Conservation (phyloP, 129 eudicot species). For the Arctium minus region DNA sequence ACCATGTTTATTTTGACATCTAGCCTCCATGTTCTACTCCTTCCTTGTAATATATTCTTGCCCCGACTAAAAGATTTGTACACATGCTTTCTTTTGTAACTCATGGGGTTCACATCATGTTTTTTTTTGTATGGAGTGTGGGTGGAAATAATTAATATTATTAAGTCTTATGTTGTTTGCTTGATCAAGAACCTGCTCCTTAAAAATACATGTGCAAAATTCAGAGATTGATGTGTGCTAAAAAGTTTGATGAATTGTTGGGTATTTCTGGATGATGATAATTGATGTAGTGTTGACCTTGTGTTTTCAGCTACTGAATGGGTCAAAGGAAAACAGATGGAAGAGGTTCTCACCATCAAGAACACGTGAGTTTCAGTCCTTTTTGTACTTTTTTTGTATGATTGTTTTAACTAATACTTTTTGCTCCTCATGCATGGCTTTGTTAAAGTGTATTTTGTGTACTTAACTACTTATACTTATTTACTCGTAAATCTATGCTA, state of each 20-base stretch:
- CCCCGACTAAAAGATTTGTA: neutral
- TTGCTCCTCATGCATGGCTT: neutral
- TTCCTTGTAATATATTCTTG: neutral
- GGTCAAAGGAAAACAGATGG: conserved; percentile 96
- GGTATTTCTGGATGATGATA: neutral
- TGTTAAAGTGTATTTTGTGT: neutral
- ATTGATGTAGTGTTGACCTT: conserved; percentile 6
- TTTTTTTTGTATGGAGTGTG: neutral
- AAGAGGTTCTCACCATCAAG: conserved; percentile 80
- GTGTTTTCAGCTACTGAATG: conserved; percentile 85
- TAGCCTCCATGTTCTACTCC: neutral
- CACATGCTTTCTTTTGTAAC: neutral
- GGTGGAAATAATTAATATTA: neutral
- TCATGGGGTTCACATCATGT: neutral
- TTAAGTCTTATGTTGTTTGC: neutral
- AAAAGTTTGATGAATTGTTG: neutral
- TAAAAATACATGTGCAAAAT: neutral
- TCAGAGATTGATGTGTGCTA: neutral
- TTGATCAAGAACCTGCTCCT: neutral
- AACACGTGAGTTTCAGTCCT: conserved; percentile 59
- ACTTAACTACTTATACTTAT: neutral
- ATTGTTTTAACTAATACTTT: neutral
- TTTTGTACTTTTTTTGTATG: neutral
- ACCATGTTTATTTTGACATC: neutral
- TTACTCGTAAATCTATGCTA: neutral